Percentiles rank a stretch among this genome's conserved stretches.
These are phyloP conservation scores for Magnolia changhungtana DNA, from an alignment of 164 flowering plant genomes.

Conservation along the genomic window DNA sequence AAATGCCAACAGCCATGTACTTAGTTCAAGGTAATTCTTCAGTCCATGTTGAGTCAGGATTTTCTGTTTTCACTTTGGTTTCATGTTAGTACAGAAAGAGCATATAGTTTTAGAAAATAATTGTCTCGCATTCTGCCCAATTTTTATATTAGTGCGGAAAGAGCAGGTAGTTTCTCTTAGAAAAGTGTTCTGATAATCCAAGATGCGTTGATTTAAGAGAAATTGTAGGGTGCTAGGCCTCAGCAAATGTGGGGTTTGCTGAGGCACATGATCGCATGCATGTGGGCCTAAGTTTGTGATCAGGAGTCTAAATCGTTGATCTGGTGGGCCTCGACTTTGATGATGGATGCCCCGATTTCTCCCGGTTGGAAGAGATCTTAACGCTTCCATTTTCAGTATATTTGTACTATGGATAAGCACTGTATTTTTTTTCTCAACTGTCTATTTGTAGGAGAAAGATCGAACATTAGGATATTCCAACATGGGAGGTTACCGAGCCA, in stretches of 20 bases:
- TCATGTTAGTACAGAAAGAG: background rate
- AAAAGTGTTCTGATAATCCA: too few species aligned
- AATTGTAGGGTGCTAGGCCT: too few species aligned
- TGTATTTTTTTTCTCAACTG: background rate
- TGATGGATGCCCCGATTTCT: background rate
- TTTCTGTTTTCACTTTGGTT: background rate
- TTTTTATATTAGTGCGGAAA: too few species aligned
- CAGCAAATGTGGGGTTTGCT: too few species aligned
- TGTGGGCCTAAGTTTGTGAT: background rate
- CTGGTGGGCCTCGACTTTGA: background rate
- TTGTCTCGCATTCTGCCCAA: background rate
- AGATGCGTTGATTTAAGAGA: too few species aligned
- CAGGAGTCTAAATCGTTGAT: background rate
- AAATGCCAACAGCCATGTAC: constrained; percentile 14
- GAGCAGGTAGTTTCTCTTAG: too few species aligned
- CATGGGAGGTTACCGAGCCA: background rate
- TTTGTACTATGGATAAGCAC: too few species aligned
- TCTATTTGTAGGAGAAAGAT: background rate
- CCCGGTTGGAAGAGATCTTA: background rate
- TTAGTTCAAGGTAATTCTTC: constrained; percentile 29
- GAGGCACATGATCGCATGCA: background rate
- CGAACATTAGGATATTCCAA: background rate
- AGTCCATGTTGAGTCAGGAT: background rate
- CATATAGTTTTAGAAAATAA: background rate
- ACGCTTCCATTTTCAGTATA: background rate